Conservation (phyloP, 2,329 filamentous ascomycete species). For the Nothophoma quercina region DNA sequence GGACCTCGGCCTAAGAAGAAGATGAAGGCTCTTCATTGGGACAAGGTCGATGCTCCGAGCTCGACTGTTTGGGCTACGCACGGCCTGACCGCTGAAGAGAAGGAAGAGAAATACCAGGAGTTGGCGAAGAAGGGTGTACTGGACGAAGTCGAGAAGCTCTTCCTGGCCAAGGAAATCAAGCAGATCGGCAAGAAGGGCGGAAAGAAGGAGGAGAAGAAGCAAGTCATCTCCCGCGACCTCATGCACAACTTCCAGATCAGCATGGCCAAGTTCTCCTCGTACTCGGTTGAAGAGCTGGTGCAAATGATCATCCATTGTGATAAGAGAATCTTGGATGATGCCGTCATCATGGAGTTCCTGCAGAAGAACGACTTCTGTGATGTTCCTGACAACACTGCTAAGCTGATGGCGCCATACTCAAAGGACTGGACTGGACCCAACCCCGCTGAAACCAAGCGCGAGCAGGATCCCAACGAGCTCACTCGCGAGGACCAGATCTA, state of each 20-base stretch:
- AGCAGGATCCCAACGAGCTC: constrained; percentile 86
- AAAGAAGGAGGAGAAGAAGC: constrained; percentile 95
- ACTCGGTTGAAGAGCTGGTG: constrained; percentile 82
- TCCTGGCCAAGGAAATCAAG: constrained; percentile 97
- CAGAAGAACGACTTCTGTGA: constrained; percentile 92
- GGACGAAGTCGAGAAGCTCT: constrained; percentile 96
- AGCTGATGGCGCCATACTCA: constrained; percentile 92
- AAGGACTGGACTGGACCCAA: constrained; percentile 95
- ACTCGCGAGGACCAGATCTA: constrained; percentile 97
- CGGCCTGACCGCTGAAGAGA: constrained; percentile 82
- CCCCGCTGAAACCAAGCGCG: constrained; percentile 76
- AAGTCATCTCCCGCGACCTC: constrained; percentile 90
- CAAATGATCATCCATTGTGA: constrained; percentile 97
- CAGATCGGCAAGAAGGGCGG: constrained; percentile 73
- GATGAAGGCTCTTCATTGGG: constrained; percentile 98
- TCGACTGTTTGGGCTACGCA: constrained; percentile 93
- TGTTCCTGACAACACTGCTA: constrained; percentile 87
- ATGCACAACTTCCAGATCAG: constrained; percentile 69
- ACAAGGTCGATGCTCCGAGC: constrained; percentile 93
- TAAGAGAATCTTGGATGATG: constrained; percentile 83
- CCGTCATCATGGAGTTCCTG: constrained; percentile 94
- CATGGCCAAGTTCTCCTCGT: constrained; percentile 89
- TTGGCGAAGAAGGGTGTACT: constrained; percentile 93
- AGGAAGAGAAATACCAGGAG: constrained; percentile 95
- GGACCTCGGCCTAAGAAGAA: constrained; percentile 97